phyloP scores from a whole-genome alignment of 2,329 filamentous ascomycete genomes.

The Parastagonospora nodorum region DNA sequence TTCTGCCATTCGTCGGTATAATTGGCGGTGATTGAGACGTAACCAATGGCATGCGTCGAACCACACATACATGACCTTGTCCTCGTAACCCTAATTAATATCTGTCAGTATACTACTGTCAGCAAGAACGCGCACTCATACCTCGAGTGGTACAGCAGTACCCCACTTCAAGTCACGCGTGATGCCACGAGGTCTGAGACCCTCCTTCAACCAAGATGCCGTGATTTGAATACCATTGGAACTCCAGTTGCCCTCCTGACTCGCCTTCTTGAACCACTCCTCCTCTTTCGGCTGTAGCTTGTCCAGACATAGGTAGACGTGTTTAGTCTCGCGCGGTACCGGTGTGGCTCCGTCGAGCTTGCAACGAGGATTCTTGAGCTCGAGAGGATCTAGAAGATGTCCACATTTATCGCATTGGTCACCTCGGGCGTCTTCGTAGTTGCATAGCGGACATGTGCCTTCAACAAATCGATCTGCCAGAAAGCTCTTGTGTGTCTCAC shows the following conservation, averaged over 20 bases:
- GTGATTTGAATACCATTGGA: slow-evolving; percentile 77
- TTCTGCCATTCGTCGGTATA: slow-evolving; percentile 90
- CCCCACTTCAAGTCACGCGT: slow-evolving; percentile 94
- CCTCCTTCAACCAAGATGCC: slow-evolving; percentile 80
- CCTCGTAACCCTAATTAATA: slow-evolving; percentile 59
- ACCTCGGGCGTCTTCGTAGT: slow-evolving; percentile 57
- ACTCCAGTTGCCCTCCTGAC: slow-evolving; percentile 76
- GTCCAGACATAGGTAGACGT: slow-evolving; percentile 87
- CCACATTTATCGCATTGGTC: slow-evolving; percentile 61
- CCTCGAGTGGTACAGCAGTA: slow-evolving; percentile 61
- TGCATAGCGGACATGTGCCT: slow-evolving; percentile 75
- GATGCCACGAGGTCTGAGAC: slow-evolving; percentile 84
- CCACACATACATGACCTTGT: slow-evolving; percentile 91
- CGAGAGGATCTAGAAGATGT: slow-evolving; percentile 54
- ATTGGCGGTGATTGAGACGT: slow-evolving; percentile 90
- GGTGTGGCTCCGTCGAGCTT: slow-evolving; percentile 88
- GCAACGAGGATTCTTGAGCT: slow-evolving; percentile 69
- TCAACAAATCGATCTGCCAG: slow-evolving; percentile 71
- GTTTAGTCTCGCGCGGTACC: slow-evolving; percentile 80
- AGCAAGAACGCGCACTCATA: slow-evolving; percentile 2
- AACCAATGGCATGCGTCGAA: slow-evolving; percentile 91
- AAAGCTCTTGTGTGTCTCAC: slow-evolving; percentile 65
- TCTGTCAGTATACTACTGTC: slow-evolving; percentile 6
- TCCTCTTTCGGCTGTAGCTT: slow-evolving; percentile 78
- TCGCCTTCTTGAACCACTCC: slow-evolving; percentile 76